Base-by-base conservation (phyloP, 2,329 filamentous ascomycete species). In the Ophiostoma sp. region DNA sequence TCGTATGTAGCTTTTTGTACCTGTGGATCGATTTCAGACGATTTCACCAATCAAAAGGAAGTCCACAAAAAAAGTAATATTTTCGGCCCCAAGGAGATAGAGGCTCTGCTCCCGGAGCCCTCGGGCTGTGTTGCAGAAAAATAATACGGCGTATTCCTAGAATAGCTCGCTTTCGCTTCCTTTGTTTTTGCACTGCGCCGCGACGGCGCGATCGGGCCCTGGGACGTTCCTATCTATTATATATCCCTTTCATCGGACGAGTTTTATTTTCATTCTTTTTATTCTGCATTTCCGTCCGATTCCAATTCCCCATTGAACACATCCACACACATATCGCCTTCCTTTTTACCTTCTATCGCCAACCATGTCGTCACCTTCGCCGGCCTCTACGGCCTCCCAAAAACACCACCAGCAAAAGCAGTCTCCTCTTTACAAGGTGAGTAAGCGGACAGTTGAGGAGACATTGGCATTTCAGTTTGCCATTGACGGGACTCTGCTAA, bases 341-440 rank as follows among this genome's bases (percentile, higher is more conserved):
- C 33, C 19, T 63, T 8, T 42, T 12, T 4, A 22, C 15, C 48
- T 2, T 39, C 19, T 25, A 33, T 61, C 36, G 36, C 22, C 64
- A 31, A 12, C 45, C 33, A 76, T 75, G 50, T 71, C 73, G 33
- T 69, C 73, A n/a, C 70, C 72, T 19, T 45, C 66, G 0, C 9
- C 70, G 61, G 52, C 70, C 63, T 42, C 61, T 17, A 9, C 15
- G 31, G 66, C 68, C 33, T 48, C 39, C 7, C 31, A 15, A 19
- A 22, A 61, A 1, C 15, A 8, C 28, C 22, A 50, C 5, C 31
- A 36, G 33, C 57, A 48, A 25, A 8, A n/a, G 3, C 70, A 66
- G 36, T 73, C 72, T 3, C 64, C 36, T 7, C 42, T 75, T 31
- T 76, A 76, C 64, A 57, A 48, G 57, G 75, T 75, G 45, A 73